Base-by-base conservation (phyloP, 2,329 filamentous ascomycete species). In the Paracoccidioides lutzii region DNA sequence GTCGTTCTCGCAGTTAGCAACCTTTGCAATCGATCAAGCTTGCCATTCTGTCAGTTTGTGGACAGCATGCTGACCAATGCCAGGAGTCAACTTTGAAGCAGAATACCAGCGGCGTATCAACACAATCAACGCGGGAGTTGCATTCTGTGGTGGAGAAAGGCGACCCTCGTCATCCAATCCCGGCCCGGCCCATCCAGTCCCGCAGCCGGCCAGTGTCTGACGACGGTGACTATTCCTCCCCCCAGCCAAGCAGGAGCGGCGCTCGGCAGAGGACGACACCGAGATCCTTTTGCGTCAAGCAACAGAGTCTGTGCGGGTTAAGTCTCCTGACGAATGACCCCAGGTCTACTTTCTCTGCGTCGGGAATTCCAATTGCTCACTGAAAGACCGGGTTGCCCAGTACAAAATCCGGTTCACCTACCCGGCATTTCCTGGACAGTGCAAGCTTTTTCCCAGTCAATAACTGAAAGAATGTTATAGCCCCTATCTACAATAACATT, bases 161-260 rank as follows among this genome's bases (percentile, higher is more conserved):
- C 53, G 37, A 15, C 58, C 55, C 33, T n/a, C 50, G 4, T n/a
- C n/a, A n/a, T n/a, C n/a, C n/a, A n/a, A n/a, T n/a, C n/a, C n/a
- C n/a, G n/a, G n/a, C n/a, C 33, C 38, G 48, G 35, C n/a, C 32
- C 5, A 59, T 35, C 28, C 52, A 59, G 50, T 55, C 60, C 37
- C n/a, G 44, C 56, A 15, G 50, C 42, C 57, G 55, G 48, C 46
- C 63, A 66, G 5, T 83, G 79, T 78, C 69, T 83, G 8, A 76
- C 73, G 7, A 63, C 76, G 9, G 74, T 70, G 0, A 63, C 78
- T 78, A 1, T 73, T n/a, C n/a, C n/a, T n/a, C n/a, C 84, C 54
- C 85, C 82, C n/a, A 10, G 37, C 54, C 33, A 63, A 62, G 41
- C 57, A 37, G 40, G 55, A 59, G 46, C 52, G n/a, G 78, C 3